phyloP scores from a whole-genome alignment of 164 flowering plant genomes.

The Protea cynaroides region DNA sequence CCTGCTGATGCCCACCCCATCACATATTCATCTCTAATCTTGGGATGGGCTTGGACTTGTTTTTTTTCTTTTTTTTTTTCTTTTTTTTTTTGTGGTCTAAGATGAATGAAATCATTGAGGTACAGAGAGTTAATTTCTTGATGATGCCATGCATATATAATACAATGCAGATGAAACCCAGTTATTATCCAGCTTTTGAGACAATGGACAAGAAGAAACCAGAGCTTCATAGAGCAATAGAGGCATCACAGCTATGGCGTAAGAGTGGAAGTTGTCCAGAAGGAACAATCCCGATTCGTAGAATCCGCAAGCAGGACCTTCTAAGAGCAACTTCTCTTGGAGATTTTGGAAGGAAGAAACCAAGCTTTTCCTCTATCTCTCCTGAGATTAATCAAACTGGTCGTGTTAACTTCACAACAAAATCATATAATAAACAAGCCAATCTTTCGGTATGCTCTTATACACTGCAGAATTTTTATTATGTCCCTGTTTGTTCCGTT shows the following conservation, averaged over 20 bases:
- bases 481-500: too few relatives aligned
- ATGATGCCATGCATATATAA: not conserved
- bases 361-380: not conserved
- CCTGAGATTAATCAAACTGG: too few relatives aligned
- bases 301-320: slow-evolving; percentile 14
- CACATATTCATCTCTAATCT: too few relatives aligned
- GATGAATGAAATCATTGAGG: too few relatives aligned
- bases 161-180: slow-evolving; percentile 32
- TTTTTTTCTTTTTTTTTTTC: not conserved
- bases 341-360: slow-evolving; percentile 27
- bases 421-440: too few relatives aligned
- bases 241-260: slow-evolving; percentile 39
- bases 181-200: slow-evolving; percentile 7
- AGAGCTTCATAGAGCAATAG: not conserved
- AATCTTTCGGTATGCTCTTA: too few relatives aligned
- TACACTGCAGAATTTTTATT: too few relatives aligned
- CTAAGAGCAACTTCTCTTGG: slow-evolving; percentile 7
- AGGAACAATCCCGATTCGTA: slow-evolving; percentile 51
- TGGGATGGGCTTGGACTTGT: too few relatives aligned
- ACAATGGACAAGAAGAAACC: too few relatives aligned
- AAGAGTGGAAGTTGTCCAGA: slow-evolving; percentile 52
- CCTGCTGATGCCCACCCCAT: too few relatives aligned
- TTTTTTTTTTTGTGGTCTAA: not conserved
- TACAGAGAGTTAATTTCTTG: too few relatives aligned
- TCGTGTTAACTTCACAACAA: too few relatives aligned